Percentiles rank a stretch among this genome's conserved stretches.
phyloP scores from a whole-genome alignment of 2,329 filamentous ascomycete genomes.

The Zarea fungicola region DNA sequence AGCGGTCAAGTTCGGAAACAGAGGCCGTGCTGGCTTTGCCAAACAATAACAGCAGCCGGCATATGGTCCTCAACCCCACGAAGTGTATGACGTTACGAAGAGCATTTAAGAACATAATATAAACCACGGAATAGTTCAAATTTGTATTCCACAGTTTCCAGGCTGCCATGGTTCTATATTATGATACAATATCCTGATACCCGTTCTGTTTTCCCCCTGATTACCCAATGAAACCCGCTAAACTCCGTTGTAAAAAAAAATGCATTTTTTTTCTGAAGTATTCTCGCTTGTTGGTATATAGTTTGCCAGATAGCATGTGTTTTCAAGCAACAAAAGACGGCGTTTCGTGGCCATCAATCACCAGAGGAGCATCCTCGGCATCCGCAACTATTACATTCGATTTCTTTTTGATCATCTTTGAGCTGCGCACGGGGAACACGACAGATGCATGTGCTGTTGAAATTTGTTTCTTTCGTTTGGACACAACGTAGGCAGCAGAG shows the following conservation, averaged over 20 bases:
- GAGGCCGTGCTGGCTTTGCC: conserved; percentile 47
- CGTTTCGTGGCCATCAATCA: conserved; percentile 49
- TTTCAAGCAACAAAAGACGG: neutral
- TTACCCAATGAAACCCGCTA: conserved; percentile 7
- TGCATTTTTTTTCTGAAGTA: neutral
- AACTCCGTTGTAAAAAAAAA: conserved; percentile 8
- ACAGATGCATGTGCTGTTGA: conserved; percentile 95
- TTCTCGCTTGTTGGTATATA: neutral
- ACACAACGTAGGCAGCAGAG: conserved; percentile 93
- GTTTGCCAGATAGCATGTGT: neutral
- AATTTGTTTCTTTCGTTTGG: conserved; percentile 99
- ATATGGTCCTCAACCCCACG: neutral
- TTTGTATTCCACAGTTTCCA: no score
- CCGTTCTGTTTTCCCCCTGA: neutral
- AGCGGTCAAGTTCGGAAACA: conserved; percentile 57
- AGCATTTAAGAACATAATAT: neutral
- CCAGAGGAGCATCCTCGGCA: conserved; percentile 86
- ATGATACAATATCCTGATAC: neutral
- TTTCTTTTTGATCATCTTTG: conserved; percentile 75
- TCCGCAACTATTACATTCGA: conserved; percentile 93
- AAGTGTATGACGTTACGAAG: neutral
- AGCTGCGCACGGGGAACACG: conserved; percentile 84
- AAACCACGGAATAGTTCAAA: no score
- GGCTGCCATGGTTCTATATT: no score
- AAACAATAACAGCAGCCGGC: neutral